These are phyloP conservation scores for Rhizophagus prolifer DNA, from an alignment of 192 early-diverging fungal genomes.

Conservation along the genomic window DNA sequence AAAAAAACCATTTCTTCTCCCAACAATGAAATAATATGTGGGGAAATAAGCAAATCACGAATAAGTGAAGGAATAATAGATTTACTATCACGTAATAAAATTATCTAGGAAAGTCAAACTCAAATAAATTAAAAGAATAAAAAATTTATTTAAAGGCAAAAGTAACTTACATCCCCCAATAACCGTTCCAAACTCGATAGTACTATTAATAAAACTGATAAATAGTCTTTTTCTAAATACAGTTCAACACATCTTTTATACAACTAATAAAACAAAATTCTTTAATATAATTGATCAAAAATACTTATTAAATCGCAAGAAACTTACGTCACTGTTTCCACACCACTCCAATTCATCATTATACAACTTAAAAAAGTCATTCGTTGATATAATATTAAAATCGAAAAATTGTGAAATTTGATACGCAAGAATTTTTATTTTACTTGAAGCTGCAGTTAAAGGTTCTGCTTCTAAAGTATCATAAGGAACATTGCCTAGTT, in stretches of 20 bases:
- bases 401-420: neutral
- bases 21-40: neutral
- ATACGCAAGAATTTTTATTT: constrained; percentile 2
- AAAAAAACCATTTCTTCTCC: constrained; percentile 17
- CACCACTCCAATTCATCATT: constrained; percentile 14
- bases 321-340: constrained; percentile 1
- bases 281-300: neutral
- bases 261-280: neutral
- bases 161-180: constrained; percentile 28
- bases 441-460: neutral
- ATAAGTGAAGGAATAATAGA: constrained; percentile 19
- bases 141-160: neutral
- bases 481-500: neutral
- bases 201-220: constrained; percentile 15
- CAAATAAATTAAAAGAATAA: neutral
- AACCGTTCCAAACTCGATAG: constrained; percentile 21
- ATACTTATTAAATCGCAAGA: neutral
- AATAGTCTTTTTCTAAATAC: constrained; percentile 16
- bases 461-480: constrained; percentile 7
- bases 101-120: constrained; percentile 7
- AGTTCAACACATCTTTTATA: constrained; percentile 8
- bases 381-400: neutral
- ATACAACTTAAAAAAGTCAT: constrained; percentile 15
- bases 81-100: neutral
- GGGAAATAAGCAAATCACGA: constrained; percentile 16